phyloP scores from a whole-genome alignment of 139 green algal genomes.

The Desmodesmus armatus region DNA sequence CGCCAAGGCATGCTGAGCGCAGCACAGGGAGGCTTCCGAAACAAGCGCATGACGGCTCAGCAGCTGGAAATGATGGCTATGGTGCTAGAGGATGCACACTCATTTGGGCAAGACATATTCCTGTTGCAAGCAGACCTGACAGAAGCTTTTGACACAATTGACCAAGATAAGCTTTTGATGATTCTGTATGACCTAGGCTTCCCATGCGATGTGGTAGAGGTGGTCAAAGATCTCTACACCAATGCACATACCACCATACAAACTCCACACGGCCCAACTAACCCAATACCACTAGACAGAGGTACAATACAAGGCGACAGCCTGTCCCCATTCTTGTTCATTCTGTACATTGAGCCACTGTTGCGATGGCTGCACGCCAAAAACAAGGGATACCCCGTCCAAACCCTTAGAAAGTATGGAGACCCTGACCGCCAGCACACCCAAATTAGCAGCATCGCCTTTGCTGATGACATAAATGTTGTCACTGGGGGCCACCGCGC shows the following conservation, averaged over 20 bases:
- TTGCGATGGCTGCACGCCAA: conserved; percentile 19
- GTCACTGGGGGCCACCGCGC: background rate
- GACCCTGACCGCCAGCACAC: background rate
- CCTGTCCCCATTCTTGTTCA: conserved; percentile 53
- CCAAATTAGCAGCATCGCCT: conserved; percentile 12
- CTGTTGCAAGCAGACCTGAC: conserved; percentile 52
- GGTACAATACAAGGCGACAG: conserved; percentile 62
- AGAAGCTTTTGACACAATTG: conserved; percentile 56
- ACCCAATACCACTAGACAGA: conserved; percentile 41
- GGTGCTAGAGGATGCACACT: conserved; percentile 48
- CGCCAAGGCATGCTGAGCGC: conserved; percentile 28
- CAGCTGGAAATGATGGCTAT: conserved; percentile 39
- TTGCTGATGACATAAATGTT: conserved; percentile 30
- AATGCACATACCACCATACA: conserved; percentile 35
- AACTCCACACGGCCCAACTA: conserved; percentile 23
- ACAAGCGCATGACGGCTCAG: conserved; percentile 15
- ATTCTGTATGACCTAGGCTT: conserved; percentile 59
- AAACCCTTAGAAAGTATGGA: background rate
- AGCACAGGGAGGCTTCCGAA: conserved; percentile 56
- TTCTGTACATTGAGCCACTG: conserved; percentile 34
- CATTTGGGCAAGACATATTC: conserved; percentile 53
- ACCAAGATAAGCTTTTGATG: conserved; percentile 56
- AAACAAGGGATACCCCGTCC: background rate
- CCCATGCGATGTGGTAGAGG: conserved; percentile 46
- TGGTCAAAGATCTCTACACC: conserved; percentile 55